phyloP scores from a whole-genome alignment of 345 rosid species.

The Rhodamnia argentea region DNA sequence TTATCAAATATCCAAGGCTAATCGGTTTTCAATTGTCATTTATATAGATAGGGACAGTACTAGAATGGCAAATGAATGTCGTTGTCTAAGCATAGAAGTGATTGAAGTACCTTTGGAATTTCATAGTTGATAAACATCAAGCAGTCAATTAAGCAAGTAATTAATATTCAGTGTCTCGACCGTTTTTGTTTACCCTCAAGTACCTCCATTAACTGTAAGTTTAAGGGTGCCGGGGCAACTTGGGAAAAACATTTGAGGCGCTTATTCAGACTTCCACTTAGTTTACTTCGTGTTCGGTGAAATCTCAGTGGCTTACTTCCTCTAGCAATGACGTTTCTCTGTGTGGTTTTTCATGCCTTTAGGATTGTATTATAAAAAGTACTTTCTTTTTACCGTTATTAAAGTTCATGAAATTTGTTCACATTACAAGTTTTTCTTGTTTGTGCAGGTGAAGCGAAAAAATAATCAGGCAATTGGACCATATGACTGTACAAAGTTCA shows the following conservation, averaged over 20 bases:
- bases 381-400: not conserved
- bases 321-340: not conserved
- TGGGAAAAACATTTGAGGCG: not conserved
- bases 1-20: not conserved
- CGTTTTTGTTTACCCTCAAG: not conserved
- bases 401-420: not conserved
- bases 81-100: not conserved
- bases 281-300: not conserved
- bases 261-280: not conserved
- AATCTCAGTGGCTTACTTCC: not conserved
- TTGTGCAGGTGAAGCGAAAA: constrained; percentile 59
- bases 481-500: constrained; percentile 84
- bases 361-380: not conserved
- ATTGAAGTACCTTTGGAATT: not conserved
- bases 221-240: not conserved
- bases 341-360: not conserved
- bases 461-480: constrained; percentile 74
- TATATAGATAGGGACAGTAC: not conserved
- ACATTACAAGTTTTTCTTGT: not conserved
- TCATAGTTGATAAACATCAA: not conserved
- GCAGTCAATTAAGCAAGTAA: not conserved
- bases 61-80: not conserved
- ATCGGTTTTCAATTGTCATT: not conserved
- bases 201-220: not conserved
- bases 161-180: not conserved